These are phyloP conservation scores for Plasmodium cynomolgi DNA, from an alignment of 169 alveolate species.

Conservation along the genomic window DNA sequence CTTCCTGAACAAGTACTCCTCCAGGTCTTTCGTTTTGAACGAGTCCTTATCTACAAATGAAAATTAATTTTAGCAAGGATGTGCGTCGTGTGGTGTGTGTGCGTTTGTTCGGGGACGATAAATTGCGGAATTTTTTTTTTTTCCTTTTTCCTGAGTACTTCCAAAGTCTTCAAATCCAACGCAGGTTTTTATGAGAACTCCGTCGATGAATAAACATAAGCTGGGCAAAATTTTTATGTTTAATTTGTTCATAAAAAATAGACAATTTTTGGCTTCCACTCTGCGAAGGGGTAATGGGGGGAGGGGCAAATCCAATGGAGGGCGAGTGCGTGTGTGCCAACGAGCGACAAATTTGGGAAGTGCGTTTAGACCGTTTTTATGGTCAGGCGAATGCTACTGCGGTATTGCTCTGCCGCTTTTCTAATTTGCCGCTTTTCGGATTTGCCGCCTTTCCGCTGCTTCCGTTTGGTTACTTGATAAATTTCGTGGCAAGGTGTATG, in stretches of 20 bases:
- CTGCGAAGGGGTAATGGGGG: neutral
- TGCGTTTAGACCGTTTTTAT: neutral
- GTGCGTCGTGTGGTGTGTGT: neutral
- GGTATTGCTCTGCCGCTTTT: neutral
- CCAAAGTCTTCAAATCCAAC: constrained; percentile 75
- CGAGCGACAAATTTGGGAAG: neutral
- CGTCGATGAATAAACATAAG: constrained; percentile 70
- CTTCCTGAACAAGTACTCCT: constrained; percentile 36
- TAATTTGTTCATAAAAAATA: constrained; percentile 63
- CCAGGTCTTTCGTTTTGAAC: constrained; percentile 69
- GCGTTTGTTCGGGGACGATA: neutral
- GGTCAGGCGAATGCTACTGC: neutral
- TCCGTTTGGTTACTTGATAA: constrained; percentile 35
- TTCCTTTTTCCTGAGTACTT: constrained; percentile 4
- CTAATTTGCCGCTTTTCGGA: neutral
- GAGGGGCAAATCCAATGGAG: neutral
- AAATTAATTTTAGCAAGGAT: neutral
- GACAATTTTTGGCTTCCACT: constrained; percentile 72
- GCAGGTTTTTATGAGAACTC: constrained; percentile 48
- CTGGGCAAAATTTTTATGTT: constrained; percentile 53
- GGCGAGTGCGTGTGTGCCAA: neutral
- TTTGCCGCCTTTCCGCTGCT: neutral
- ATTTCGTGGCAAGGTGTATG: constrained; percentile 51
- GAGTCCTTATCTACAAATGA: constrained; percentile 32
- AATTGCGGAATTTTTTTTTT: neutral